phyloP scores from a whole-genome alignment of 2,329 filamentous ascomycete genomes.

The Parastagonospora avenae region DNA sequence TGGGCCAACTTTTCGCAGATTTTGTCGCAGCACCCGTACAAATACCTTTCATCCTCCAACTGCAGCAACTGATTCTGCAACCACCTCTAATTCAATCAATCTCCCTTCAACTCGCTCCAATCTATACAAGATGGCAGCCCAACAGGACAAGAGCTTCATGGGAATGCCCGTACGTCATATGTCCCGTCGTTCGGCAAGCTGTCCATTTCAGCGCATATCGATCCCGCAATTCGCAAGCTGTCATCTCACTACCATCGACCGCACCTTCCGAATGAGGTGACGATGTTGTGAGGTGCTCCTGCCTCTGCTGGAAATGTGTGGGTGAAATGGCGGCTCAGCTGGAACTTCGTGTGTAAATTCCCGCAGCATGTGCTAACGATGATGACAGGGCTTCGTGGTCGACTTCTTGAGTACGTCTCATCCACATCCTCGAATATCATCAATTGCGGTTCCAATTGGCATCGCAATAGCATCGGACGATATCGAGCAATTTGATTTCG shows the following conservation, averaged over 20 bases:
- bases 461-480: constrained; percentile 12
- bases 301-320: constrained; percentile 21
- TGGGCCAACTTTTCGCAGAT: constrained; percentile 29
- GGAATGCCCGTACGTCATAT: constrained; percentile 53
- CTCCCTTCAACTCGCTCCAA: constrained; percentile 21
- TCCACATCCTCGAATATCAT: constrained; percentile 20
- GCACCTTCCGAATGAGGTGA: constrained; percentile 17
- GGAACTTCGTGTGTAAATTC: constrained; percentile 20
- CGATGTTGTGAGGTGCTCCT: constrained; percentile 26
- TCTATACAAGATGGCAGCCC: constrained; percentile 14
- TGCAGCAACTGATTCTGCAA: constrained; percentile 24
- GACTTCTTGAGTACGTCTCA: constrained; percentile 95
- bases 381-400: constrained; percentile 81
- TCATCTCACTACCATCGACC: constrained; percentile 40
- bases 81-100: constrained; percentile 21
- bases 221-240: constrained; percentile 19
- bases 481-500: constrained; percentile 10
- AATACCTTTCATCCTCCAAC: constrained; percentile 30
- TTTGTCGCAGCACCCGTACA: constrained; percentile 26
- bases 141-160: constrained; percentile 37
- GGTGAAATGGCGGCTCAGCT: constrained; percentile 20
- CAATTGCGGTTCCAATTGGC: constrained; percentile 30
- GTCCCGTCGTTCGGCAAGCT: constrained; percentile 14
- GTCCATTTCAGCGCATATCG: constrained; percentile 20
- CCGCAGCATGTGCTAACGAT: constrained; percentile 33